Conservation (phyloP, 176 grass and related monocot genomes). For the Carex myosuroides region DNA sequence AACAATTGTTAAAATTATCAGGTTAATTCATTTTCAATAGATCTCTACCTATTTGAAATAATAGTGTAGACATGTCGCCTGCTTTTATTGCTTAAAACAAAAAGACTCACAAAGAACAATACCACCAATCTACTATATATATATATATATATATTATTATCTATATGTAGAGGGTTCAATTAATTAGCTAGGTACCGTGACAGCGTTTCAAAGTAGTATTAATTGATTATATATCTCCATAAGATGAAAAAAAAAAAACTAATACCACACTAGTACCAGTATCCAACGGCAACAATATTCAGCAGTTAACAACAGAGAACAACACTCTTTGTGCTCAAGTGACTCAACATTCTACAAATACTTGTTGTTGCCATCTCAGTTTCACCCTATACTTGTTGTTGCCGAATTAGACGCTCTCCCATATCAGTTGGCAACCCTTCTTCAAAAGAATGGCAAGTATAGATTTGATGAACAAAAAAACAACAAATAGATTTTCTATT, state of each 20-base stretch:
- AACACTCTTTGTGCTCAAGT: neutral
- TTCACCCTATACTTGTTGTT: too few species aligned
- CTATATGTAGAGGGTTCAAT: neutral
- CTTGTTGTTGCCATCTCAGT: too few species aligned
- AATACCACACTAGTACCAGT: neutral
- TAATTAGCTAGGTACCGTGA: neutral
- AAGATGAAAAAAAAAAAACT: neutral
- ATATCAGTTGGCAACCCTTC: too few species aligned
- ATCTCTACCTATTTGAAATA: too few species aligned
- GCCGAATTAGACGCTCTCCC: neutral
- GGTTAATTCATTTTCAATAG: too few species aligned
- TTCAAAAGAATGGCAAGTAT: too few species aligned
- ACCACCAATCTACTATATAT: neutral
- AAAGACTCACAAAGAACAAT: neutral
- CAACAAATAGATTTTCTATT: too few species aligned
- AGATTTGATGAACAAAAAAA: too few species aligned
- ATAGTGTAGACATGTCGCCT: too few species aligned
- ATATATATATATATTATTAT: neutral
- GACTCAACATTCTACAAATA: too few species aligned
- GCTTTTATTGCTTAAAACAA: neutral
- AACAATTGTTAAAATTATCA: too few species aligned
- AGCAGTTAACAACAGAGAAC: neutral
- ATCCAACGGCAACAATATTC: neutral
- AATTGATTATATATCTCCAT: neutral
- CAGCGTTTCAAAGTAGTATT: neutral